These are phyloP conservation scores for Delonix regia DNA, from an alignment of 306 rosid genomes.

Conservation along the genomic window DNA sequence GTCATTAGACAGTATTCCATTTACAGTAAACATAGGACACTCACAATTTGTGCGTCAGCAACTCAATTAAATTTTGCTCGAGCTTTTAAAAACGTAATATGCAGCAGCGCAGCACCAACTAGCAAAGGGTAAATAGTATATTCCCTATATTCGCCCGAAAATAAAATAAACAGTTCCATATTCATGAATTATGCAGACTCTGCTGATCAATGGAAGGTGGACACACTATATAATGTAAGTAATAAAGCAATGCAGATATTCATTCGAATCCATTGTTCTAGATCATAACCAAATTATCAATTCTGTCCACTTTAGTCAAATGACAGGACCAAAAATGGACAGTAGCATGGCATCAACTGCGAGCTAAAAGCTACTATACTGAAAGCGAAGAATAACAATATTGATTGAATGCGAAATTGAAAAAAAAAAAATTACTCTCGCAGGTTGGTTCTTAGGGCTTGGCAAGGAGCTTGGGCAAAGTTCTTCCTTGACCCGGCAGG, in stretches of 20 bases:
- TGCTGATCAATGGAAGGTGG: constrained; percentile 9
- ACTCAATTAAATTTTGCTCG: background rate
- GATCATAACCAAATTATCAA: constrained; percentile 27
- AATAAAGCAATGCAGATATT: background rate
- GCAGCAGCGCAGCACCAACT: background rate
- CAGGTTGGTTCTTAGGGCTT: constrained; percentile 79
- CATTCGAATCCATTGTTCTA: constrained; percentile 2
- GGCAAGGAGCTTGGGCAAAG: constrained; percentile 75
- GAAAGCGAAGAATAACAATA: background rate
- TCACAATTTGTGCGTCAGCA: background rate
- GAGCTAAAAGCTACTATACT: constrained; percentile 24
- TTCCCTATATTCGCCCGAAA: background rate
- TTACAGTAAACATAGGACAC: background rate
- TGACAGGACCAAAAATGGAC: background rate
- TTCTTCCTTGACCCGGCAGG: constrained; percentile 88
- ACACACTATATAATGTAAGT: background rate
- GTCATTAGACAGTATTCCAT: background rate
- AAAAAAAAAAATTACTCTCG: constrained; percentile 59
- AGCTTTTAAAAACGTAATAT: constrained; percentile 20
- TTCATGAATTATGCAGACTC: constrained; percentile 15
- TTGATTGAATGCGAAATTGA: constrained; percentile 1
- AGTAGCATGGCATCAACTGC: background rate
- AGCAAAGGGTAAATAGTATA: constrained; percentile 3
- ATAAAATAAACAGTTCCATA: constrained; percentile 4
- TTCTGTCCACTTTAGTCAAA: background rate